Base-by-base conservation (phyloP, 768 basidiomycete species). In the Clitopilus passeckerianus region DNA sequence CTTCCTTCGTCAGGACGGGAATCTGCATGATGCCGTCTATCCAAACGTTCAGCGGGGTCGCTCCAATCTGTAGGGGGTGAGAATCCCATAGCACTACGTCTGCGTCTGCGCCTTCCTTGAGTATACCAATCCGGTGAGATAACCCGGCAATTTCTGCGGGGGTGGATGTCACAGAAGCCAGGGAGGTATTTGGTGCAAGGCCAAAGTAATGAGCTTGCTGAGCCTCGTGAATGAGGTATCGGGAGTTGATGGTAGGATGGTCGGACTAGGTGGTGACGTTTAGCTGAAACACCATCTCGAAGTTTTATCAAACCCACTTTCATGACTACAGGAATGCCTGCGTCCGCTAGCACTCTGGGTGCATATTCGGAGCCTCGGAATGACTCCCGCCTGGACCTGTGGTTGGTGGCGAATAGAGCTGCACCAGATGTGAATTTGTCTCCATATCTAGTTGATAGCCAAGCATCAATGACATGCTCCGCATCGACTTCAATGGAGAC, bases 1-100 rank as follows among this genome's bases (percentile, higher is more conserved):
- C 69, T 0, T 70, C 68, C 59, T 78, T 74, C 5, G 72, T 64
- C 16, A 79, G 78, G n/a, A 74, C 70, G 53, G 77, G 76, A 55
- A 90, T 77, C 65, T 95, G 93, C 3, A 84, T 68, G 59, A 93
- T 85, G 1, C 93, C 93, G 69, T 97, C 94, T 63, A 95, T 90
- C 78, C 87, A 95, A 24, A 91, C 85, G 59, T 86, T 85, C 12
- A 75, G 68, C 0, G 91, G 92, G 0, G 89, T 91, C 2, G 91
- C 86, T 57, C 87, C 90, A 20, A 91, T 73, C 27, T 79, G 78
- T 27, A 93, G 77, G 1, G 92, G 92, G 71, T 91, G 88, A 2
- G 83, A 84, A 65, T 88, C 85, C 87, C 86, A 89, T 35, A 92
- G 70, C 6, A 91, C 88, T n/a, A 91, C 68, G 66, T 93, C 87